Conservation (phyloP, 768 basidiomycete species). For the Leccinum pellstonianum region DNA sequence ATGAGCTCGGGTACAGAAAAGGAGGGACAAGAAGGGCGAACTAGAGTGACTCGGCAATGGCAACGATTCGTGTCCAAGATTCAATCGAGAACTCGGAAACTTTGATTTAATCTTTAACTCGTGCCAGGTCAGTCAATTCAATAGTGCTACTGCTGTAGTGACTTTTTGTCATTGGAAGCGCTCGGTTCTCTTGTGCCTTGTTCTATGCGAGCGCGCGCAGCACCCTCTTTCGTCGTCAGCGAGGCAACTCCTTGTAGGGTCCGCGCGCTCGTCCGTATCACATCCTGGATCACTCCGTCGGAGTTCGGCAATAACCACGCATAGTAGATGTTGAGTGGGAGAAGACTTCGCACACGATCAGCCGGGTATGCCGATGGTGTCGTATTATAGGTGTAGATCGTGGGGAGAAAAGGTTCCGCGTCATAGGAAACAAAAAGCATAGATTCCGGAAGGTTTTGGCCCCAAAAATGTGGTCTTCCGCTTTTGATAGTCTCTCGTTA, state of each 20-base stretch:
- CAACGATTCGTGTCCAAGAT: neutral
- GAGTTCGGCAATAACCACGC: neutral
- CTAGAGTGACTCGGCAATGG: neutral
- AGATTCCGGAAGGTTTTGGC: neutral
- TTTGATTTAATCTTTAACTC: no score
- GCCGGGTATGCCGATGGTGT: constrained; percentile 46
- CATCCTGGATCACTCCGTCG: constrained; percentile 30
- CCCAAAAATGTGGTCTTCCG: neutral
- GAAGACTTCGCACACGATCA: constrained; percentile 33
- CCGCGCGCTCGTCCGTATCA: constrained; percentile 36
- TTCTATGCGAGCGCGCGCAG: no score
- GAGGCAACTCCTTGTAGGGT: constrained; percentile 39
- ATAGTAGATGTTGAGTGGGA: constrained; percentile 48
- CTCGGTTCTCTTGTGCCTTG: no score
- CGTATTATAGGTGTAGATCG: constrained; percentile 36
- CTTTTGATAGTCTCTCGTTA: constrained; percentile 11
- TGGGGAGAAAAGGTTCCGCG: constrained; percentile 47
- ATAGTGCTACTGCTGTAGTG: no score
- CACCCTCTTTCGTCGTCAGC: constrained; percentile 30
- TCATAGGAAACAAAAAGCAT: constrained; percentile 3
- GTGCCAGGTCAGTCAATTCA: no score
- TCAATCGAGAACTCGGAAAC: no score
- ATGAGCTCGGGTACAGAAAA: neutral
- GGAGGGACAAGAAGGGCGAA: no score
- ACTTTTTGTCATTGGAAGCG: no score